A percentile compares a stretch with the other conserved stretches of the same genome.
These are phyloP conservation scores for Pythium dissimile DNA, from an alignment of 352 stramenopile species.

Conservation along the genomic window DNA sequence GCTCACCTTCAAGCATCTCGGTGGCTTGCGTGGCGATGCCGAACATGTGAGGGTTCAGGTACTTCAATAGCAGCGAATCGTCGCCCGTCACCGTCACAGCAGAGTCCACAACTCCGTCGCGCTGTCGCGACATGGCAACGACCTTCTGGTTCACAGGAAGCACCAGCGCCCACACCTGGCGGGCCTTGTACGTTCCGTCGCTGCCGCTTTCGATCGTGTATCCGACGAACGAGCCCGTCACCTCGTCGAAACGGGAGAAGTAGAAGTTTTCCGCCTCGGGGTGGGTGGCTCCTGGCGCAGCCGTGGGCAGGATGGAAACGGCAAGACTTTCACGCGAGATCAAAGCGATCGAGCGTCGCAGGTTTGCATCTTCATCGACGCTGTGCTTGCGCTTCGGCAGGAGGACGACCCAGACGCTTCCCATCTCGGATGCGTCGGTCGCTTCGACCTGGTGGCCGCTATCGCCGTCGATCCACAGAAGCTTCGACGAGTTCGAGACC, in stretches of 20 bases:
- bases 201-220: constrained; percentile 47
- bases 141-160: constrained; percentile 54
- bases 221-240: constrained; percentile 42
- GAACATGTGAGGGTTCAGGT: constrained; percentile 96
- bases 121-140: constrained; percentile 52
- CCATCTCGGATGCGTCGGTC: constrained; percentile 15
- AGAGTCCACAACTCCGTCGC: constrained; percentile 69
- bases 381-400: constrained; percentile 75
- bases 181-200: constrained; percentile 32
- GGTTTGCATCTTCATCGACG: constrained; percentile 50
- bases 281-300: constrained; percentile 32
- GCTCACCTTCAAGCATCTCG: constrained; percentile 35
- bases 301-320: constrained; percentile 56
- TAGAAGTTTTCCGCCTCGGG: constrained; percentile 72
- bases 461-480: constrained; percentile 74
- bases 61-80: constrained; percentile 96
- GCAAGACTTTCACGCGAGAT: constrained; percentile 44
- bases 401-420: constrained; percentile 56
- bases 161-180: constrained; percentile 67
- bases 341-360: constrained; percentile 59
- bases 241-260: constrained; percentile 71
- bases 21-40: constrained; percentile 84
- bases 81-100: constrained; percentile 89
- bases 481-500: constrained; percentile 50
- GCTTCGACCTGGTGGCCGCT: constrained; percentile 48